These are phyloP conservation scores for Microthyrium microscopicum DNA, from an alignment of 2,329 filamentous ascomycete species.

Conservation along the genomic window DNA sequence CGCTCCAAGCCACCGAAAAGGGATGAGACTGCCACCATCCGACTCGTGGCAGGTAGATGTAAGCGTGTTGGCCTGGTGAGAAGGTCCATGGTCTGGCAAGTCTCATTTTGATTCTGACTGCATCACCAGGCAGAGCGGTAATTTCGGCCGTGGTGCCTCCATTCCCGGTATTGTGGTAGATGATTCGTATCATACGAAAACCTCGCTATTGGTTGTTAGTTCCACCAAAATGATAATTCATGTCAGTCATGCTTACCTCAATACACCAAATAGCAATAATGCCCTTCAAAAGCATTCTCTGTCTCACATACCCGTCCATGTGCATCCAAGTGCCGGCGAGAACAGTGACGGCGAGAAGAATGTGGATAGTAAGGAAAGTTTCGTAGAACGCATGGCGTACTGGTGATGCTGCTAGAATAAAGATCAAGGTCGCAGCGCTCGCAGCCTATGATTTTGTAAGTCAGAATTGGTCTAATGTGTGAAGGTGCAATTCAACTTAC, in stretches of 20 bases:
- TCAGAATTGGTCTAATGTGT: slow-evolving; percentile 28
- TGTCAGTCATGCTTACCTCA: too few species aligned
- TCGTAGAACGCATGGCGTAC: slow-evolving; percentile 68
- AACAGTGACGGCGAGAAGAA: slow-evolving; percentile 41
- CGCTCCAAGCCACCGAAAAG: slow-evolving; percentile 64
- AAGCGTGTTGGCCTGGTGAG: slow-evolving; percentile 60
- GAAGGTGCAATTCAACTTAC: neutral
- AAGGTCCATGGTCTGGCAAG: slow-evolving; percentile 65
- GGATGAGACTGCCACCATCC: slow-evolving; percentile 62
- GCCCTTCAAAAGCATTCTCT: slow-evolving; percentile 42
- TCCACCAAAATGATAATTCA: neutral
- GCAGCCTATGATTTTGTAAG: slow-evolving; percentile 48
- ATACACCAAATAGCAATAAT: slow-evolving; percentile 50
- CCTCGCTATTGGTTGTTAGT: slow-evolving; percentile 8
- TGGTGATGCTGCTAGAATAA: slow-evolving; percentile 52
- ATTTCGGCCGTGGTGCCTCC: slow-evolving; percentile 53
- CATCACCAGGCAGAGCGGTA: slow-evolving; percentile 61
- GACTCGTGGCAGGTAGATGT: slow-evolving; percentile 59
- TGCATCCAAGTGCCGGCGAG: slow-evolving; percentile 53
- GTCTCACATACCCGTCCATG: slow-evolving; percentile 37
- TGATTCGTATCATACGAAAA: slow-evolving; percentile 39
- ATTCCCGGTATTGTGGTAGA: slow-evolving; percentile 48
- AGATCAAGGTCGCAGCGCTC: slow-evolving; percentile 43
- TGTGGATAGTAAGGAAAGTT: slow-evolving; percentile 58
- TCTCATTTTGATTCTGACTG: slow-evolving; percentile 54